Evolutionary conservation across 2,329 filamentous ascomycete species (phyloP).

Genomic region (Epichloe typhina): DNA sequence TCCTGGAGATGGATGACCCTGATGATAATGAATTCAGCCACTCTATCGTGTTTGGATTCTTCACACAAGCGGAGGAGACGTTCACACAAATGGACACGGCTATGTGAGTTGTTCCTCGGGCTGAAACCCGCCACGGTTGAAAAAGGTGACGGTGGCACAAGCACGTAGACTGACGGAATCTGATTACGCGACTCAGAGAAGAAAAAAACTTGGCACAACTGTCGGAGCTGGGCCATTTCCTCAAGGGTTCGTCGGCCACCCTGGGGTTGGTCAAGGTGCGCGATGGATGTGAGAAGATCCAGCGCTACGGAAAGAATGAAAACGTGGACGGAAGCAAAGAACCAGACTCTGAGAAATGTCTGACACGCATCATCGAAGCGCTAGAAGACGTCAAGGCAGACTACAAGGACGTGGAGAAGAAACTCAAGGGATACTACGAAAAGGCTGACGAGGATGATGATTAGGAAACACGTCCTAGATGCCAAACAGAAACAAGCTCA

Average conservation of each 20-base stretch:
- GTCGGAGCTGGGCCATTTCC: slow-evolving; percentile 80
- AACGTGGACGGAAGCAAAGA: slow-evolving; percentile 62
- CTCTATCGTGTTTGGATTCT: slow-evolving; percentile 83
- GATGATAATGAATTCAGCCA: slow-evolving; percentile 76
- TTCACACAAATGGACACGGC: slow-evolving; percentile 73
- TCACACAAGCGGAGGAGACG: slow-evolving; percentile 77
- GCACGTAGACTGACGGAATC: not conserved
- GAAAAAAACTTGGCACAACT: slow-evolving; percentile 58
- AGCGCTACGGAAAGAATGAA: slow-evolving; percentile 76
- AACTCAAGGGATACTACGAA: slow-evolving; percentile 54
- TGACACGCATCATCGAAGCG: slow-evolving; percentile 56
- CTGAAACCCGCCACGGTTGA: not conserved
- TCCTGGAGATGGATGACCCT: slow-evolving; percentile 96
- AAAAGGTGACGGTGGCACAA: not conserved
- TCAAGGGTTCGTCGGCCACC: slow-evolving; percentile 94
- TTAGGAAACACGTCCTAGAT: slow-evolving; percentile 5
- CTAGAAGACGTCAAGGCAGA: slow-evolving; percentile 62
- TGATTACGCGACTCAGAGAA: slow-evolving; percentile 33
- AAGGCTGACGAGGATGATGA: slow-evolving; percentile 10
- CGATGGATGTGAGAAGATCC: slow-evolving; percentile 91
- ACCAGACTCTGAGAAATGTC: slow-evolving; percentile 51
- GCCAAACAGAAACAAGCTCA: not conserved
- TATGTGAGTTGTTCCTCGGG: slow-evolving; percentile 54
- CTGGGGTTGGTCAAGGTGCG: slow-evolving; percentile 82
- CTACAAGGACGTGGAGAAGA: slow-evolving; percentile 58